Evolutionary conservation across 495 filamentous ascomycete species (phyloP).

Genomic region (Penicillium paradoxum): DNA sequence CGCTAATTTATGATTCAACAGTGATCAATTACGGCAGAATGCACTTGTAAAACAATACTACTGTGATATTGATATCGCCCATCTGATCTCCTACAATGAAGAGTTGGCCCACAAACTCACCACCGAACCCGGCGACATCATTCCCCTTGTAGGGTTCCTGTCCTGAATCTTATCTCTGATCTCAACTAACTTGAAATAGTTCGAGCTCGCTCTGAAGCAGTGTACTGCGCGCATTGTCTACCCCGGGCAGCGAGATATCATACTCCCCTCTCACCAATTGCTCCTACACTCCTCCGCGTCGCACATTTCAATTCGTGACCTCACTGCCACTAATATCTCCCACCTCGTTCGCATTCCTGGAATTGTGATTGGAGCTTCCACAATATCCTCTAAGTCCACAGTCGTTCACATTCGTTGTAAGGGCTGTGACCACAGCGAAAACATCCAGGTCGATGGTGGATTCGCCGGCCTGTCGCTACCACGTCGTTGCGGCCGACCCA

Average conservation of each 20-base stretch:
- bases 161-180: not conserved
- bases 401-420: constrained; percentile 82
- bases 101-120: constrained; percentile 88
- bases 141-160: constrained; percentile 66
- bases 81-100: constrained; percentile 95
- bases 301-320: constrained; percentile 86
- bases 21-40: constrained; percentile 95
- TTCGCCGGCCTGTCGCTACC: constrained; percentile 84
- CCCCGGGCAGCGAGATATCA: constrained; percentile 63
- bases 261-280: constrained; percentile 83
- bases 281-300: constrained; percentile 90
- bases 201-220: constrained; percentile 82
- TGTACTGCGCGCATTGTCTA: constrained; percentile 91
- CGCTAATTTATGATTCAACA: constrained; percentile 25
- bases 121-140: constrained; percentile 86
- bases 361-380: constrained; percentile 96
- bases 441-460: constrained; percentile 69
- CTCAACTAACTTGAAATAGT: constrained; percentile 50
- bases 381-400: constrained; percentile 93
- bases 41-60: constrained; percentile 91
- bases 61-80: constrained; percentile 95
- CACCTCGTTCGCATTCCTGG: constrained; percentile 93
- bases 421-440: constrained; percentile 71
- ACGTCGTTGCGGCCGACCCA: constrained; percentile 62
- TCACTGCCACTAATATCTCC: constrained; percentile 89